A percentile compares a stretch with the other conserved stretches of the same genome.
Evolutionary conservation across 2,329 filamentous ascomycete species (phyloP).

Genomic region (Penicillium sp.): DNA sequence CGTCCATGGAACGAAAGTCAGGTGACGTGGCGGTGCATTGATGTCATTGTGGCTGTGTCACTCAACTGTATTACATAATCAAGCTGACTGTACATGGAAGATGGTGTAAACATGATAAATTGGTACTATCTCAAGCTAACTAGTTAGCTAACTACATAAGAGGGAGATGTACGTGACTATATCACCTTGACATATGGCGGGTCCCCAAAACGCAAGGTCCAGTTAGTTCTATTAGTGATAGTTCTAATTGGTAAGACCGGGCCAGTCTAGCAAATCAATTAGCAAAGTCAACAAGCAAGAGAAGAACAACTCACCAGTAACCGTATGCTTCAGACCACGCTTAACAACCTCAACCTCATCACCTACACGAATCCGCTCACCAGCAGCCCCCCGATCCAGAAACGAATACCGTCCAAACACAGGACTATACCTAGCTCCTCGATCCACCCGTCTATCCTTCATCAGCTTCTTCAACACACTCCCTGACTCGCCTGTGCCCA

Average conservation of each 20-base stretch:
- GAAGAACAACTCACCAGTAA: slow-evolving; percentile 47
- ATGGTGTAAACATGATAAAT: too few species aligned
- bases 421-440: slow-evolving; percentile 62
- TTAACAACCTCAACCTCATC: slow-evolving; percentile 53
- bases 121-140: too few species aligned
- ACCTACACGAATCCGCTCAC: slow-evolving; percentile 48
- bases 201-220: too few species aligned
- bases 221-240: too few species aligned
- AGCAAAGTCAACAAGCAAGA: slow-evolving; percentile 7
- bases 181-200: too few species aligned
- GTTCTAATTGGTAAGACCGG: slow-evolving; percentile 28
- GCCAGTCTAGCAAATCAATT: slow-evolving; percentile 30
- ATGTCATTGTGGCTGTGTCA: slow-evolving; percentile 18
- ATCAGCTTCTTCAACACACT: slow-evolving; percentile 64
- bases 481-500: slow-evolving; percentile 54
- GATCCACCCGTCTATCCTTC: slow-evolving; percentile 64
- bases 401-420: slow-evolving; percentile 72
- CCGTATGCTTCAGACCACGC: slow-evolving; percentile 49
- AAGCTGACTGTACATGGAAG: too few species aligned
- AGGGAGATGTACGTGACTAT: too few species aligned
- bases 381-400: slow-evolving; percentile 38
- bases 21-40: slow-evolving; percentile 21
- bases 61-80: neutral
- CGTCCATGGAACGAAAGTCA: slow-evolving; percentile 18
- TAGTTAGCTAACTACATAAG: too few species aligned